Evolutionary conservation across 495 filamentous ascomycete genomes (phyloP), one percentile per base, ranked within the genome.

Genomic region (Cercophora newfieldiana): DNA sequence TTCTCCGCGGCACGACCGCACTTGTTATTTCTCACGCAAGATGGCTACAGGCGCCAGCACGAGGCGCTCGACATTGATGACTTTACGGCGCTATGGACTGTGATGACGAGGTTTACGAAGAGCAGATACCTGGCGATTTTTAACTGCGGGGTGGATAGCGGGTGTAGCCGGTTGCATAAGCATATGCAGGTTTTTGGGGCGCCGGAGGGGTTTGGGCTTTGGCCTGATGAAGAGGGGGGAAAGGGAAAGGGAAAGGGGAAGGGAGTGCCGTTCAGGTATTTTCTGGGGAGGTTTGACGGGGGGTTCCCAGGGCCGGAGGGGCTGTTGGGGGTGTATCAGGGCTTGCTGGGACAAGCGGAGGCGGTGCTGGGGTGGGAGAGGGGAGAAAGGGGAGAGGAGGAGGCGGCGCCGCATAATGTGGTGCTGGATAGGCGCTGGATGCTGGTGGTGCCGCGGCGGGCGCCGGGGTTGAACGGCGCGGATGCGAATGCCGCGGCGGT

Each of bases 91-190:
- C 47, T 58, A 1, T 24, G 50, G 10, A 22, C 51, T 1, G 68
- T 64, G 12, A 7, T 53, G 2, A 8, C 21, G 50, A 10, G 12
- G 31, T 53, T 53, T 22, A 26, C 21, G 2, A n/a, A 8, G 31
- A 59, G 31, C 44, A 33, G 64, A 21, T 66, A 69, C 31, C 66
- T 66, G 63, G 66, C 66, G 65, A 72, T 81, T 37, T 82, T 74
- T 63, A 82, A 81, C 66, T 78, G 79, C 55, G 72, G 74, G 6
- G 62, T 71, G 21, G 53, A 59, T n/a, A 71, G 74, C 47, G 80
- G 80, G 21, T 76, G 77, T 26, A 81, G 79, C 65, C 59, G 80
- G 22, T 65, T 75, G 63, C 80, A 82, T 69, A 82, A 82, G 68
- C 80, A 82, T 69, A 62, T 81, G 64, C 80, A 82, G 29, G 54